Conservation (phyloP, 805 yeast species). For the Lachancea sp. region DNA sequence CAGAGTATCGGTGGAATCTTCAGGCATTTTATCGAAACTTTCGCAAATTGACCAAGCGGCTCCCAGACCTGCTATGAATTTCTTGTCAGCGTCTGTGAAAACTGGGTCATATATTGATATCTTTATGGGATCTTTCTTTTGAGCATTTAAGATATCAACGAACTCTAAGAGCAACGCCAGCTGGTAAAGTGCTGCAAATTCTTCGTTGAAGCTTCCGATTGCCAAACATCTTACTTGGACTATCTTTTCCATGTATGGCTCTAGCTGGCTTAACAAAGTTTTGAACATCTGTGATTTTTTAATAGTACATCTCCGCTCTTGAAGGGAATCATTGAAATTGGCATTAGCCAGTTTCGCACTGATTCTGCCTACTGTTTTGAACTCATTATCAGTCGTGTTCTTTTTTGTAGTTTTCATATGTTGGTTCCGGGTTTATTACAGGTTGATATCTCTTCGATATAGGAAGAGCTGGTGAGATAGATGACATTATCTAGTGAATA, state of each 20-base stretch:
- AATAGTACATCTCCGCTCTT: slow-evolving; percentile 19
- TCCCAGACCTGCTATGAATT: slow-evolving; percentile 28
- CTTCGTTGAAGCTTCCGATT: slow-evolving; percentile 58
- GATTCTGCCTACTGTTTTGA: neutral
- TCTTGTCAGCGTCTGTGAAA: slow-evolving; percentile 42
- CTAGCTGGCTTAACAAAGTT: slow-evolving; percentile 20
- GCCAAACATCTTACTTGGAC: slow-evolving; percentile 57
- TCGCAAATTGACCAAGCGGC: slow-evolving; percentile 27
- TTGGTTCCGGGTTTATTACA: no score
- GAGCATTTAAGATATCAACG: slow-evolving; percentile 16
- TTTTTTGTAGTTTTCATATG: neutral
- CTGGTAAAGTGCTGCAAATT: slow-evolving; percentile 58
- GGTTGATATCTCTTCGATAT: no score
- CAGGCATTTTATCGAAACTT: slow-evolving; percentile 18
- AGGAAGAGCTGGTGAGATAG: no score
- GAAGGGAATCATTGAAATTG: slow-evolving; percentile 7
- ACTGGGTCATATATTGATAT: slow-evolving; percentile 63
- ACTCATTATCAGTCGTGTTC: neutral
- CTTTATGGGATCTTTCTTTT: neutral
- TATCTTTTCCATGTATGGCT: slow-evolving; percentile 12
- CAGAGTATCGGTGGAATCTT: slow-evolving; percentile 28
- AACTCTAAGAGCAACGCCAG: slow-evolving; percentile 50
- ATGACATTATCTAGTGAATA: no score
- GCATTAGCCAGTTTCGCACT: neutral
- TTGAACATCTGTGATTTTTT: slow-evolving; percentile 26